Evolutionary conservation across 768 basidiomycete genomes (phyloP), one percentile per base, ranked within the genome.

Genomic region (Xerocomus brunneocitrinus): DNA sequence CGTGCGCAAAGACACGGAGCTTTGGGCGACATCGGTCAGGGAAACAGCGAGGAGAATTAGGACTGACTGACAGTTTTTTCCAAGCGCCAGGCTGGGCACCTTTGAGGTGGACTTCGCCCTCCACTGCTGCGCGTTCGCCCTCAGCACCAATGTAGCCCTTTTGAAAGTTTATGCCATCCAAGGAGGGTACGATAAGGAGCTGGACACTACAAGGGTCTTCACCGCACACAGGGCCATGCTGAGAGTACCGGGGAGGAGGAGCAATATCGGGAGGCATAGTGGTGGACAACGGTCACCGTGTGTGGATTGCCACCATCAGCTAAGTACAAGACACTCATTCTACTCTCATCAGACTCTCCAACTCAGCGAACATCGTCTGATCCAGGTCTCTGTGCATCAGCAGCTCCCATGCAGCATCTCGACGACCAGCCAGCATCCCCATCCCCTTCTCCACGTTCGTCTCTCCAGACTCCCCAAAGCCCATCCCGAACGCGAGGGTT

Each of bases 21-120:
- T 89, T 67, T 56, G 36, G 40, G 47, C 45, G 50, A 30, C 38
- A 49, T 62, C 16, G 50, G 50, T 57, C 52, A 57, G 56, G 35
- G 47, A 43, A 51, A 53, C 51, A 48, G 47, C 44, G 51, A 51
- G 50, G 53, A 57, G 41, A 39, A 53, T 47, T 52, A 50, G 38
- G 49, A 56, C 12, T 49, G 54, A 81, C 90, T 76, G 70, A 90
- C 91, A 91, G 73, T 74, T 82, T 82, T 52, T 72, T 69, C 83
- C 86, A 89, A 58, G 73, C 76, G 49, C 73, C 74, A 49, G 75
- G 71, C 52, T 79, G 77, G 34, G 77, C 76, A 52, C 81, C 86
- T 70, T 93, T 94, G 59, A 93, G 74, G 66, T 93, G 91, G 16
- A 94, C 76, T 65, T 93, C 91, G 44, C 92, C 92, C 64, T 92